Evolutionary conservation across 768 basidiomycete species (phyloP).

Genomic region (Hygrophoropsis aurantiaca): DNA sequence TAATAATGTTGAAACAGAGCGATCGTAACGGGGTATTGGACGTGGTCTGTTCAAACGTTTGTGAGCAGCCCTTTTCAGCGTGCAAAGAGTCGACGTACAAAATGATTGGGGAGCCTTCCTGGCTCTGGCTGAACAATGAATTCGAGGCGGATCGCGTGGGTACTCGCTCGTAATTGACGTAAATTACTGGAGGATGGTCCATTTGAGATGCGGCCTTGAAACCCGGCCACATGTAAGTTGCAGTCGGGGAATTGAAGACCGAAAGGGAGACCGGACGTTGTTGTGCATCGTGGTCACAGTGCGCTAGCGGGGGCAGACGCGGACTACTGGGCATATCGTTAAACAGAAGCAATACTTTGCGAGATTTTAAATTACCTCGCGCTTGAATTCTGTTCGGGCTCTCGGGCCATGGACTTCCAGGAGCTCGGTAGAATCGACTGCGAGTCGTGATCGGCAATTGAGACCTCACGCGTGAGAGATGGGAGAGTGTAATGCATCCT

Average conservation of each 20-base stretch:
- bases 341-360: conserved; percentile 1
- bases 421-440: conserved; percentile 31
- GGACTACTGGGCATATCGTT: conserved; percentile 16
- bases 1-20: conserved; percentile 26
- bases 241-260: conserved; percentile 42
- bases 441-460: conserved; percentile 33
- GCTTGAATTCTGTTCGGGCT: conserved; percentile 20
- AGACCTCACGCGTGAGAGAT: conserved; percentile 29
- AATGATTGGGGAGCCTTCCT: conserved; percentile 26
- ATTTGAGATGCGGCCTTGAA: conserved; percentile 45
- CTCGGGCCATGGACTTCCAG: conserved; percentile 24
- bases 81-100: conserved; percentile 26
- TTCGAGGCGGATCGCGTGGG: conserved; percentile 31
- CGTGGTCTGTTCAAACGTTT: not conserved
- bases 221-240: conserved; percentile 49
- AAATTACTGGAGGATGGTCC: conserved; percentile 37
- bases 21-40: conserved; percentile 23
- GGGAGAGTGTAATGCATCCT: conserved; percentile 34
- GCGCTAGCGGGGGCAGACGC: conserved; percentile 21
- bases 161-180: conserved; percentile 35
- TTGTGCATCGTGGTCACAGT: conserved; percentile 17
- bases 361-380: conserved; percentile 20
- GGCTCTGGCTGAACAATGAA: conserved; percentile 27
- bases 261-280: conserved; percentile 36
- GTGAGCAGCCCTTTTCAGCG: not conserved